Percentiles rank a stretch among this genome's conserved stretches.
phyloP scores from a whole-genome alignment of 495 filamentous ascomycete species.

The Chaetomidium leptoderma region DNA sequence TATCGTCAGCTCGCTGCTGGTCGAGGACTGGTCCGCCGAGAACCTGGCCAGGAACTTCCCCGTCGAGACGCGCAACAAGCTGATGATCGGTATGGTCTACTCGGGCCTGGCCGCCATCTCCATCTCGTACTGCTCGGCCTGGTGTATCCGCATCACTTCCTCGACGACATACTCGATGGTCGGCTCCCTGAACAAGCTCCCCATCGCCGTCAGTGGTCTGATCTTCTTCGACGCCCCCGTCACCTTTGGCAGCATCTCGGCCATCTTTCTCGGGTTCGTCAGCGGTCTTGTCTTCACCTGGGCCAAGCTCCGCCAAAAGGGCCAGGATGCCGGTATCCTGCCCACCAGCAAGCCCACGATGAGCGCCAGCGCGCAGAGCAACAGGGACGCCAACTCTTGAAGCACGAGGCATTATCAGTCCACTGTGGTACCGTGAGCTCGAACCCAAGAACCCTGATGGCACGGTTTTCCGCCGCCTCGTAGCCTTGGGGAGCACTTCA shows the following conservation, averaged over 20 bases:
- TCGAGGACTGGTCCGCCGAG: conserved; percentile 85
- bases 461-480: background rate
- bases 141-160: conserved; percentile 95
- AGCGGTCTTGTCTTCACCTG: conserved; percentile 90
- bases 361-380: conserved; percentile 90
- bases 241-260: conserved; percentile 86
- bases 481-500: background rate
- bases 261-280: conserved; percentile 84
- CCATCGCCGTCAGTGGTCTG: conserved; percentile 83
- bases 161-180: conserved; percentile 99
- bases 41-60: conserved; percentile 92
- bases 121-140: conserved; percentile 97
- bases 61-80: conserved; percentile 61
- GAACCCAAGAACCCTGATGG: conserved; percentile 1
- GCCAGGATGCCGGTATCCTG: conserved; percentile 57
- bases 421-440: conserved; percentile 8
- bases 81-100: conserved; percentile 85
- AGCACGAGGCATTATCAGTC: conserved; percentile 6
- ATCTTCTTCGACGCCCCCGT: conserved; percentile 93
- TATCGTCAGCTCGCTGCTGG: conserved; percentile 70
- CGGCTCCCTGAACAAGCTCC: conserved; percentile 94
- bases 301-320: conserved; percentile 80
- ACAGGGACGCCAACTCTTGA: conserved; percentile 66
- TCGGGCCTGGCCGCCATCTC: conserved; percentile 92
- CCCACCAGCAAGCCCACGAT: conserved; percentile 67